These are phyloP conservation scores for Pseudophaeomoniella oleicola DNA, from an alignment of 2,329 filamentous ascomycete species.

Conservation along the genomic window DNA sequence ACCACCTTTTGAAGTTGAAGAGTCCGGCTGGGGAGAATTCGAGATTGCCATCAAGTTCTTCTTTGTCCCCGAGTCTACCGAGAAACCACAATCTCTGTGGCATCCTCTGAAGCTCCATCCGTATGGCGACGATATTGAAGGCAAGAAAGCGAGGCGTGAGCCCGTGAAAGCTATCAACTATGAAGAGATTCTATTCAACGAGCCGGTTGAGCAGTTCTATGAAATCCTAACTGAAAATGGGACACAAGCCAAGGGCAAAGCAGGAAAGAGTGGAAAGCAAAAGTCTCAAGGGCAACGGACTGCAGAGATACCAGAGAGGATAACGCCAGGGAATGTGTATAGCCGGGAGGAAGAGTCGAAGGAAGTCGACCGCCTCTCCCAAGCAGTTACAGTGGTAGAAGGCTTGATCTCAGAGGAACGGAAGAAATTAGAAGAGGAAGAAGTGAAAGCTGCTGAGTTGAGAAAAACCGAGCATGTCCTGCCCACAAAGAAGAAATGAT, in stretches of 20 bases:
- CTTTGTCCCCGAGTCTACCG: constrained; percentile 72
- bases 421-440: constrained; percentile 43
- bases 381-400: constrained; percentile 44
- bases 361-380: constrained; percentile 48
- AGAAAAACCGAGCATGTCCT: constrained; percentile 28
- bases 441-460: constrained; percentile 41
- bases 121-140: constrained; percentile 66
- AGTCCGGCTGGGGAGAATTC: constrained; percentile 98
- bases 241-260: constrained; percentile 36
- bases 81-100: constrained; percentile 93
- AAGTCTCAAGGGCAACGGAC: constrained; percentile 39
- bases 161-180: constrained; percentile 68
- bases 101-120: constrained; percentile 85
- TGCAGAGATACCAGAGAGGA: constrained; percentile 58
- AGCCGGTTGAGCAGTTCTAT: constrained; percentile 80
- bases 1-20: constrained; percentile 68
- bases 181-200: constrained; percentile 94
- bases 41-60: constrained; percentile 91
- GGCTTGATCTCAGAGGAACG: constrained; percentile 52
- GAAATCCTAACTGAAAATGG: constrained; percentile 63
- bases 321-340: constrained; percentile 56
- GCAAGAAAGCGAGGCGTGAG: constrained; percentile 48
- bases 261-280: constrained; percentile 39
- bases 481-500: constrained; percentile 25
- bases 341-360: constrained; percentile 56